Evolutionary conservation across 306 rosid genomes (phyloP), one percentile per base, ranked within the genome.

Genomic region (Fragaria iinumae): DNA sequence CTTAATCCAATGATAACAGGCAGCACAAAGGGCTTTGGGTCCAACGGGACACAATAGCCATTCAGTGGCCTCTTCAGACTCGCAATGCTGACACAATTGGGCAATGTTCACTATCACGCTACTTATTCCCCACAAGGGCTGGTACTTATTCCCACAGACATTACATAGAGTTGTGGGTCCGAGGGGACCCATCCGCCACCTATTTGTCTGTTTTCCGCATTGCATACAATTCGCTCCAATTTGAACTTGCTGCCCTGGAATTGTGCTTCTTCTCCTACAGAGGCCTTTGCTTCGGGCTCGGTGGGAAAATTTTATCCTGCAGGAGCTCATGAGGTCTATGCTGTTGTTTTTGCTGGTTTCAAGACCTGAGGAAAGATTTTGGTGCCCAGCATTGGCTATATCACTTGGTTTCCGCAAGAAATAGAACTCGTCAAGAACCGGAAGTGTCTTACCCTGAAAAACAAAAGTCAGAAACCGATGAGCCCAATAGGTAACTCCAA

Each of bases 11-110:
- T 64, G 73, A 70, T 39, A 39, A 77, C 96, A 93, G 29, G 92
- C 93, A 79, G 91, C 88, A 60, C 98, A 93, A 2, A 93, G 87
- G 6, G 90, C 89, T 56, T 93, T 91, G 0, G 94, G 88, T 52
- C 98, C 93, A 5, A 10, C 20, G 1, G 98, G 91, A 27, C 92
- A 92, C 4, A 93, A 85, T 32, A 93, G 87, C 94, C 93, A 93
- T 52, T 88, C 93, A 4, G 94, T 92, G 47, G 93, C 86, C 71
- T 84, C 79, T 25, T 87, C 93, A 27, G 90, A 81, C 34, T 91
- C 89, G 47, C 96, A 93, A 67, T 86, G 93, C 71, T 85, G 91
- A 70, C 93, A 93, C 80, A 85, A 9, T 41, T 81, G 83, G 49
- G 67, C 71, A 60, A 38, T 44, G 36, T 8, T 6, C 70, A 14